Evolutionary conservation across 495 filamentous ascomycete genomes (phyloP), one percentile per base, ranked within the genome.

Genomic region (Poronia punctata): DNA sequence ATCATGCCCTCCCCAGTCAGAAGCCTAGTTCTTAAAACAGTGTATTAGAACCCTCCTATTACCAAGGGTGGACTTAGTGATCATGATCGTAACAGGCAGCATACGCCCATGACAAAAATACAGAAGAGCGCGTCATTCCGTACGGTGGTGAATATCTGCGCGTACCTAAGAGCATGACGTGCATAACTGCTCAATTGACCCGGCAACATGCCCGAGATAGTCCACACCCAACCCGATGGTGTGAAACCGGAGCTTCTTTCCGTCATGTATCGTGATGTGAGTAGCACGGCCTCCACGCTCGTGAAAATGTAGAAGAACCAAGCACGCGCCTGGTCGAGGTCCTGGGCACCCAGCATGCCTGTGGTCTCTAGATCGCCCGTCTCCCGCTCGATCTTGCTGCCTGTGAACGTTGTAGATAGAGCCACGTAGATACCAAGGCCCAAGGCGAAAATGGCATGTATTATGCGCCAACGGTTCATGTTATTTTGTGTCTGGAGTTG

Each of bases 391-490:
- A 54, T 35, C 35, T 63, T 67, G 57, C 74, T 61, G 40, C 86
- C 72, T 47, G 75, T 67, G 68, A 88, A 80, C 34, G 83, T 61
- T 32, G 83, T 68, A 46, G 71, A 64, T 34, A 84, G 38, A 34
- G 74, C 66, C 35, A 93, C 71, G 55, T 92, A 94, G 8, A 84
- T 48, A 0, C 81, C 85, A 4, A 94, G 66, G 1, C 65, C 60
- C 9, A 93, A 55, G 0, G 87, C 78, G 59, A 89, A 83, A 0
- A 86, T 26, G 2, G 79, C 75, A 60, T 95, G 88, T 11, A 92
- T 54, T 10, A 86, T 67, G 37, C 83, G 79, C 86, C 87, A 94
- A 1, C 86, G 41, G 40, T 77, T 72, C 1, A 62, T 52, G 7
- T 59, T 61, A 39, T 62, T 72, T 59, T 69, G 68, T 42, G 60